phyloP scores from a whole-genome alignment of 208 protist genomes.

The Porcisia hertigi region DNA sequence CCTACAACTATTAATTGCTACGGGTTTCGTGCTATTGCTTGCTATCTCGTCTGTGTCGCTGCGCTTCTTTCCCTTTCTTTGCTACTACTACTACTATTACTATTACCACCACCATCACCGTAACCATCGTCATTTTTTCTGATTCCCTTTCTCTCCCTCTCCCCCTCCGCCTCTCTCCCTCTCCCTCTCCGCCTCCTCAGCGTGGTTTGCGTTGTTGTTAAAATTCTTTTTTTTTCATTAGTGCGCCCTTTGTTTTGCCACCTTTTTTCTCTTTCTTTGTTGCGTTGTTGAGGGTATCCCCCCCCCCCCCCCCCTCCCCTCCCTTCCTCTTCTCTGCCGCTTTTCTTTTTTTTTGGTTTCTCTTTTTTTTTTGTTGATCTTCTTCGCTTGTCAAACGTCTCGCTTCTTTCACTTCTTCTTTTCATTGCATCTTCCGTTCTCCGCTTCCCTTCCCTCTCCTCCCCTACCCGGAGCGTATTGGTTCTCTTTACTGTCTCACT shows the following conservation, averaged over 20 bases:
- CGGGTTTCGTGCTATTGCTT: background rate
- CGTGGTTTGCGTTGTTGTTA: too few species aligned
- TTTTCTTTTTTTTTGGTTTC: background rate
- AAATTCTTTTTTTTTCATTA: too few species aligned
- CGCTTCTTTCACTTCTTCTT: background rate
- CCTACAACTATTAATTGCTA: background rate
- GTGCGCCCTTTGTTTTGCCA: too few species aligned
- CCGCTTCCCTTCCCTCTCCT: background rate
- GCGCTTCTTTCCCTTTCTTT: background rate
- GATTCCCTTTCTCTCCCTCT: background rate
- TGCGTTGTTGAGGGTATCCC: background rate
- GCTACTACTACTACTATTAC: background rate
- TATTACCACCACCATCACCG: background rate
- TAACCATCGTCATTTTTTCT: too few species aligned
- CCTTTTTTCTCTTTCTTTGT: background rate
- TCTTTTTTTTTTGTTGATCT: slow-evolving; percentile 15
- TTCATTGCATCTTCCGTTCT: background rate
- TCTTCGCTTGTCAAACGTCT: background rate
- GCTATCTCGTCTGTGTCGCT: background rate
- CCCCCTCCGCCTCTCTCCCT: background rate
- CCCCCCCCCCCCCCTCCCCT: background rate
- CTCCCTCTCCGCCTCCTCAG: background rate
- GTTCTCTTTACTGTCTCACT: background rate
- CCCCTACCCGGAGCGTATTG: background rate
- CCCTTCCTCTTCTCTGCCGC: background rate